Percentiles rank a stretch among this genome's conserved stretches.
These are phyloP conservation scores for Tuber indicum DNA, from an alignment of 495 filamentous ascomycete species.

Conservation along the genomic window DNA sequence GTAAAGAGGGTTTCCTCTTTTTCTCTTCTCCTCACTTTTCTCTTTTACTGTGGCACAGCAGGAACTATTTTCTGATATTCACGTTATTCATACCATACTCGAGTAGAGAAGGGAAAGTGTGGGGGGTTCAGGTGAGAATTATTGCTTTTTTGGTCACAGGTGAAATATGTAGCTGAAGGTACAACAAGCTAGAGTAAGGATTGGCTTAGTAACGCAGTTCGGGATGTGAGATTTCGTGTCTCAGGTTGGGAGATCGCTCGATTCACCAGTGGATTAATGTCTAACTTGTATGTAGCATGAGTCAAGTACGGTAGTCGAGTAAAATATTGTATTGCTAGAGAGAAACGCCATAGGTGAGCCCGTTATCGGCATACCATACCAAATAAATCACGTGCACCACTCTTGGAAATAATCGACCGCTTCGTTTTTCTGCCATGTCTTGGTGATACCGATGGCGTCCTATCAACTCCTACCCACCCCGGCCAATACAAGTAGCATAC, in stretches of 20 bases:
- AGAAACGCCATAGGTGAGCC: background rate
- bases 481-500: background rate
- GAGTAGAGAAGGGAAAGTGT: background rate
- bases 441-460: background rate
- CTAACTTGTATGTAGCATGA: background rate
- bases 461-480: background rate
- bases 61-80: background rate
- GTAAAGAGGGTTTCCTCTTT: background rate
- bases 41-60: background rate
- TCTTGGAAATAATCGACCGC: background rate
- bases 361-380: background rate
- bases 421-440: background rate
- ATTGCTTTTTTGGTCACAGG: background rate
- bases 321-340: background rate
- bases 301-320: background rate
- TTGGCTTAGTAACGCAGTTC: background rate
- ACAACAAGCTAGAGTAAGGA: background rate
- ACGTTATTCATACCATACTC: background rate
- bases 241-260: background rate
- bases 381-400: background rate
- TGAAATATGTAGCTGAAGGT: conserved; percentile 4
- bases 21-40: background rate
- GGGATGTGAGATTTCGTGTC: background rate
- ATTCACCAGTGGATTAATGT: background rate
- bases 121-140: background rate